Evolutionary conservation across 208 protist genomes (phyloP).

Genomic region (Porcisia deanei): DNA sequence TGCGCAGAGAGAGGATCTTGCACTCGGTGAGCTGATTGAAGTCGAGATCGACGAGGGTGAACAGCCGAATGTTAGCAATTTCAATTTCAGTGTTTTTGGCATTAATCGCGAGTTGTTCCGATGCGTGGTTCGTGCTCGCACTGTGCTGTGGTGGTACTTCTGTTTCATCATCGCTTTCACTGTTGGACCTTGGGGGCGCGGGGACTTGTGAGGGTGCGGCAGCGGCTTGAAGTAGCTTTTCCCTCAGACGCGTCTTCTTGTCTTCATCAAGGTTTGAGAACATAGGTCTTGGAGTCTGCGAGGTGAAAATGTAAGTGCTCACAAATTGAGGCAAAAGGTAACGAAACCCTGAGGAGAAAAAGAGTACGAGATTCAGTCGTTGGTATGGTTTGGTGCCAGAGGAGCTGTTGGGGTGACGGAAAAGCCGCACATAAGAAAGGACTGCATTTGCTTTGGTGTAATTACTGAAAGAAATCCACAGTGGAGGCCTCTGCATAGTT

Average conservation of each 20-base stretch:
- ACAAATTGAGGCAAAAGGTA: not conserved
- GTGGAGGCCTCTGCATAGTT: not conserved
- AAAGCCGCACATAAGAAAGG: not conserved
- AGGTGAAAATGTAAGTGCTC: not conserved
- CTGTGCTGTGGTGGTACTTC: slow-evolving; percentile 19
- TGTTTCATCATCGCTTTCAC: slow-evolving; percentile 26
- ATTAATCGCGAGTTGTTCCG: slow-evolving; percentile 56
- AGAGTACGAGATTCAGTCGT: not conserved
- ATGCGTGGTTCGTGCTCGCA: slow-evolving; percentile 19
- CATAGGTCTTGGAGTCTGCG: slow-evolving; percentile 5
- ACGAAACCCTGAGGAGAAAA: not conserved
- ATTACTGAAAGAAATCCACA: not conserved
- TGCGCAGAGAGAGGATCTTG: slow-evolving; percentile 71
- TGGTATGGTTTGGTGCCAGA: not conserved
- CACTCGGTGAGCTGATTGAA: slow-evolving; percentile 62
- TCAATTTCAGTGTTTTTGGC: slow-evolving; percentile 62
- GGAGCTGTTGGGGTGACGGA: not conserved
- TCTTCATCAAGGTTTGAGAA: slow-evolving; percentile 33
- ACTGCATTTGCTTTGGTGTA: not conserved
- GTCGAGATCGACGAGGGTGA: slow-evolving; percentile 85
- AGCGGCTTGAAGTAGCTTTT: slow-evolving; percentile 25
- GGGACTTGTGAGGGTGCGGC: slow-evolving; percentile 6
- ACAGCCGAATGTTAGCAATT: slow-evolving; percentile 84
- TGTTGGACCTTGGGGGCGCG: slow-evolving; percentile 16
- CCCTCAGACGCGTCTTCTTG: slow-evolving; percentile 29